Conservation (phyloP, 805 yeast genomes). For the Jamesozyma rosinii region DNA sequence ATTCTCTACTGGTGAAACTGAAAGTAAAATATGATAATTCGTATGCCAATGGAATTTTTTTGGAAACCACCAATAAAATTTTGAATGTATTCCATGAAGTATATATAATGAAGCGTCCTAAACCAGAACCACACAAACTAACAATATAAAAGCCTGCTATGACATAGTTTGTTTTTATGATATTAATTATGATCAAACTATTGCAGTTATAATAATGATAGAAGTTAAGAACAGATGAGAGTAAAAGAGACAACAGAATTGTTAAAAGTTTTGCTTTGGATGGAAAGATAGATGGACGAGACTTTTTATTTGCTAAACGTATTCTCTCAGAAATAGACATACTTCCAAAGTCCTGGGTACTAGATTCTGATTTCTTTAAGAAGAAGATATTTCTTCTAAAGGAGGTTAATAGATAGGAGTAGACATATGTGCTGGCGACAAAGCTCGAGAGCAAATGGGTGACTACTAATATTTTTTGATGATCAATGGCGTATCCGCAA, state of each 20-base stretch:
- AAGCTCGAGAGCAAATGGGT: background rate
- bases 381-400: background rate
- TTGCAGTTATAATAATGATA: background rate
- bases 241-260: background rate
- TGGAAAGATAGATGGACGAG: background rate
- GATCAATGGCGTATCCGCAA: background rate
- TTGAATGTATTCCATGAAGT: too few relatives aligned
- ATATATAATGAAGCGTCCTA: background rate
- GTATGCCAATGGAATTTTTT: background rate
- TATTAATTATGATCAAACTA: background rate
- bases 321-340: background rate
- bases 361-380: background rate
- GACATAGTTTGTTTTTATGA: background rate
- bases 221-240: background rate
- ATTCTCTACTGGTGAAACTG: background rate
- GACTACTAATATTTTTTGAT: too few relatives aligned
- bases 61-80: background rate
- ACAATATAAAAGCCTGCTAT: background rate
- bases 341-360: background rate
- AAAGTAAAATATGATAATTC: background rate
- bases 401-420: background rate
- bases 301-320: background rate
- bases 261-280: background rate
- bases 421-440: background rate
- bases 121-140: background rate